phyloP scores from a whole-genome alignment of 768 basidiomycete species.

The Mycena capillaripes region DNA sequence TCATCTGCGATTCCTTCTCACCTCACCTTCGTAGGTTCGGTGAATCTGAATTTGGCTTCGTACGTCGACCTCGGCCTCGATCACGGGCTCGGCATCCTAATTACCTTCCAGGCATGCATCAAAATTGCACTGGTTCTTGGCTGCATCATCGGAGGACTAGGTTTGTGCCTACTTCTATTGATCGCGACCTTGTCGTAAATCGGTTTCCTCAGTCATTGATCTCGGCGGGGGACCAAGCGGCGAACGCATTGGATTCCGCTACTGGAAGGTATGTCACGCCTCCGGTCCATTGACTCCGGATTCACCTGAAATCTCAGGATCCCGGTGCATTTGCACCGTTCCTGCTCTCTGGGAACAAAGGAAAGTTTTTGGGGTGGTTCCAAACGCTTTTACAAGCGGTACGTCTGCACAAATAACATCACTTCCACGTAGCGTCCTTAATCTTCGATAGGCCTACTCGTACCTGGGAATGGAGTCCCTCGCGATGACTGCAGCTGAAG shows the following conservation, averaged over 20 bases:
- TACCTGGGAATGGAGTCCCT: conserved; percentile 72
- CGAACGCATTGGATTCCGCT: conserved; percentile 60
- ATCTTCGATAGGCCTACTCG: conserved; percentile 62
- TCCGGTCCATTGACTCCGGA: not conserved
- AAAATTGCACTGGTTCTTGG: conserved; percentile 60
- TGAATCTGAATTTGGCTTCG: conserved; percentile 70
- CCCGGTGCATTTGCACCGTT: conserved; percentile 31
- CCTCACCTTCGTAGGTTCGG: too few species aligned
- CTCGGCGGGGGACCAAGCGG: conserved; percentile 64
- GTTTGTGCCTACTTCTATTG: not conserved
- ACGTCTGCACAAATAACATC: not conserved
- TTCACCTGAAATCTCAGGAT: conserved; percentile 1
- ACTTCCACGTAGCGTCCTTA: not conserved
- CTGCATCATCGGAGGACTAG: conserved; percentile 50
- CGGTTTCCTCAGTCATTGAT: conserved; percentile 60
- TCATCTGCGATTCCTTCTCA: too few species aligned
- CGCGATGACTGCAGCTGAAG: conserved; percentile 65
- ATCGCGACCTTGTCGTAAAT: not conserved
- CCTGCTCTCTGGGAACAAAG: conserved; percentile 15
- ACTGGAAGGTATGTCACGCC: conserved; percentile 52
- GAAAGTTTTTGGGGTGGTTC: conserved; percentile 32
- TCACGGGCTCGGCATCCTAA: not conserved
- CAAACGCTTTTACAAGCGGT: conserved; percentile 34
- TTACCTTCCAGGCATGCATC: conserved; percentile 41
- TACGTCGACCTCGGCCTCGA: conserved; percentile 43